A percentile compares a stretch with the other conserved stretches of the same genome.
These are phyloP conservation scores for Mucuna pruriens DNA, from an alignment of 306 rosid genomes.

Conservation along the genomic window DNA sequence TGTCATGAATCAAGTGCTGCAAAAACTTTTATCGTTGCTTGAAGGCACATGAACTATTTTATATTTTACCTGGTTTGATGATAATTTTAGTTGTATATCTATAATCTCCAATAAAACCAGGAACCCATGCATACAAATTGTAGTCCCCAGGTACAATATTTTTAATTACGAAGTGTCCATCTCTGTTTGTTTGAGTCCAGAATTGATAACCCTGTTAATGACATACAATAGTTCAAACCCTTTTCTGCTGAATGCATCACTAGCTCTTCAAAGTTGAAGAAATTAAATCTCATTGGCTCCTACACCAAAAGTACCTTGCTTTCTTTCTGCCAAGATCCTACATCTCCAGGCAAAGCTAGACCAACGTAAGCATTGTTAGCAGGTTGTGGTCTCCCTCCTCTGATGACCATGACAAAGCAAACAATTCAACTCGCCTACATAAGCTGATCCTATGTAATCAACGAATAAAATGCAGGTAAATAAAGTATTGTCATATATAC, in stretches of 20 bases:
- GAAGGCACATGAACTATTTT: too few species aligned
- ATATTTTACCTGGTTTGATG: constrained; percentile 51
- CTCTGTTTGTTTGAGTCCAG: constrained; percentile 62
- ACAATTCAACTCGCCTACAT: not conserved
- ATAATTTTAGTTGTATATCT: constrained; percentile 48
- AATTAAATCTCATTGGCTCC: not conserved
- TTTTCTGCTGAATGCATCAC: not conserved
- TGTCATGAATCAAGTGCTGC: too few species aligned
- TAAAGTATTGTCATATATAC: constrained; percentile 32
- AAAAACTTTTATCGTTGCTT: too few species aligned
- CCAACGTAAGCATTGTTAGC: constrained; percentile 67
- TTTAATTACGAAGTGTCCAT: constrained; percentile 58
- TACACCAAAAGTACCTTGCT: constrained; percentile 55
- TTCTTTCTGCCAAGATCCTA: constrained; percentile 83
- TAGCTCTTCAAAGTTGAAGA: not conserved
- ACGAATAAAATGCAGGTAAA: not conserved
- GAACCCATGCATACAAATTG: constrained; percentile 78
- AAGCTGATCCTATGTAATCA: too few species aligned
- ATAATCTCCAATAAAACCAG: constrained; percentile 80
- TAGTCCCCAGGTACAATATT: constrained; percentile 66
- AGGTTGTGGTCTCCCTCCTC: not conserved
- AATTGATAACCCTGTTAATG: constrained; percentile 77
- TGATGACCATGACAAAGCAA: not conserved
- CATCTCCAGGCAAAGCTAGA: constrained; percentile 67
- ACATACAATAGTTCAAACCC: not conserved